Conservation (phyloP, 202 grass and related monocot genomes). For the Dendrocalamus latiflorus region DNA sequence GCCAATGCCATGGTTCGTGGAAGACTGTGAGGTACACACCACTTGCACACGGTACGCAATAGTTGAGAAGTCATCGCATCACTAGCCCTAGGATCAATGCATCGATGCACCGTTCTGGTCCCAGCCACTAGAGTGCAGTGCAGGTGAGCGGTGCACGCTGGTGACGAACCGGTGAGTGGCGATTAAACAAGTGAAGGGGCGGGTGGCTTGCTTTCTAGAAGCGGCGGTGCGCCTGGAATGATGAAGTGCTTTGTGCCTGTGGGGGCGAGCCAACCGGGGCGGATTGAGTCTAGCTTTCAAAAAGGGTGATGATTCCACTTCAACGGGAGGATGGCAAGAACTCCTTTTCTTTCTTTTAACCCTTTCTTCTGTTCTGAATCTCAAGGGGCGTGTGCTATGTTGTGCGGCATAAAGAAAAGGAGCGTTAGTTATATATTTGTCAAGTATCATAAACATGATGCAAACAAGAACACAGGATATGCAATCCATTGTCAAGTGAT, state of each 20-base stretch:
- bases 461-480: too few species aligned
- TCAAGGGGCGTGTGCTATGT: not conserved
- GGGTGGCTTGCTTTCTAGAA: not conserved
- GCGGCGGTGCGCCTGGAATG: slow-evolving; percentile 13
- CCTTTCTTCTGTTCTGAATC: not conserved
- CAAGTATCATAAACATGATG: too few species aligned
- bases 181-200: not conserved
- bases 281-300: not conserved
- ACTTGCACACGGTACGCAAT: not conserved
- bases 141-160: not conserved
- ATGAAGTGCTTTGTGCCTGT: not conserved
- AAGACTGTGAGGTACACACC: not conserved
- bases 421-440: too few species aligned
- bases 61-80: not conserved
- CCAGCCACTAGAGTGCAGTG: not conserved
- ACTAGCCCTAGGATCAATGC: not conserved
- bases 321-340: not conserved
- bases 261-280: not conserved
- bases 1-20: not conserved
- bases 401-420: not conserved
- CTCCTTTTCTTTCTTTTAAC: not conserved
- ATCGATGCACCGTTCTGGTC: not conserved
- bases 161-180: not conserved
- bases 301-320: not conserved
- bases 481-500: too few species aligned